Percentiles rank a stretch among this genome's conserved stretches.
Conservation (phyloP, 768 basidiomycete species). For the Cystobasidiopsis lactophilus region DNA sequence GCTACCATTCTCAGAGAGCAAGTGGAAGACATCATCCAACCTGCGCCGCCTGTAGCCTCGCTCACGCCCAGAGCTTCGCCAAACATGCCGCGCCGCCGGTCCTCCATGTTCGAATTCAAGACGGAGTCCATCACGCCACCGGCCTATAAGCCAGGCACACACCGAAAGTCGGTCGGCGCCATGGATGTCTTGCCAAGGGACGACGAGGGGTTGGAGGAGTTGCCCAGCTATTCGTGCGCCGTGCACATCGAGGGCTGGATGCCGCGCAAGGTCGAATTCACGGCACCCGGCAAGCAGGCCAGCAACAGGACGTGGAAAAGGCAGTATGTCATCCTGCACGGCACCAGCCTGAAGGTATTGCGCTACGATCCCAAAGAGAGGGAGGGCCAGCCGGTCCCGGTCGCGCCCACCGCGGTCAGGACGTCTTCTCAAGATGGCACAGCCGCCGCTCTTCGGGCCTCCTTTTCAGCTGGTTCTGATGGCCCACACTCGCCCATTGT, state of each 20-base stretch:
- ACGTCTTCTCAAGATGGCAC: neutral
- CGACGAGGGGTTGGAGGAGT: slow-evolving; percentile 59
- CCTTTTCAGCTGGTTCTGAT: too few relatives aligned
- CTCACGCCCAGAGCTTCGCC: too few relatives aligned
- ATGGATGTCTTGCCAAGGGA: slow-evolving; percentile 23
- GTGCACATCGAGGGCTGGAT: slow-evolving; percentile 61
- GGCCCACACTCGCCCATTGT: too few relatives aligned
- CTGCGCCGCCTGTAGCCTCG: too few relatives aligned
- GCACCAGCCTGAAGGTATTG: slow-evolving; percentile 58
- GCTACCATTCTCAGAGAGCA: too few relatives aligned
- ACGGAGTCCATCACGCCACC: neutral
- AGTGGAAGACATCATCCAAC: too few relatives aligned
- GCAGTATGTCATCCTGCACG: slow-evolving; percentile 69
- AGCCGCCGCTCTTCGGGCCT: too few relatives aligned
- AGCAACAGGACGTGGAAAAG: slow-evolving; percentile 80
- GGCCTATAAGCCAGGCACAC: neutral
- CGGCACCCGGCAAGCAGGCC: slow-evolving; percentile 58
- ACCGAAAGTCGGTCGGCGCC: neutral
- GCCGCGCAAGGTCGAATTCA: slow-evolving; percentile 85
- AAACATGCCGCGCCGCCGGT: neutral
- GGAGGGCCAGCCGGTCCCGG: neutral
- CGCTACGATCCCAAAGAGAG: slow-evolving; percentile 25
- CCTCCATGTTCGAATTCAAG: slow-evolving; percentile 1
- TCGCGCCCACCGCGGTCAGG: neutral
- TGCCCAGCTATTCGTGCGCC: slow-evolving; percentile 62